Conservation (phyloP, 192 early-diverging fungal genomes). For the Ramicandelaber brevisporus region DNA sequence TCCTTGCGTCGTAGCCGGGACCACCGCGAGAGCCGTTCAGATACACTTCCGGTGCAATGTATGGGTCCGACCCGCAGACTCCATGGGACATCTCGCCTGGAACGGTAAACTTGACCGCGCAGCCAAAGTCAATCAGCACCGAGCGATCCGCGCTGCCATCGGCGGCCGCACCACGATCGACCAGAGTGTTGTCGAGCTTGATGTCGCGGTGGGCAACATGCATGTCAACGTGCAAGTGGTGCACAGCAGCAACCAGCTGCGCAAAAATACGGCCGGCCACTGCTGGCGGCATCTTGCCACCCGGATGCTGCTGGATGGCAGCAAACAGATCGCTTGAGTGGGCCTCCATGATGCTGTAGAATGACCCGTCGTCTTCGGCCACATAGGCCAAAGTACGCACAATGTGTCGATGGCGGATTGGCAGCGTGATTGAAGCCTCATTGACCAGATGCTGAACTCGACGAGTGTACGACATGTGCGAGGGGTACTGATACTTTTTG, state of each 20-base stretch:
- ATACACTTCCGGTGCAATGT: conserved; percentile 82
- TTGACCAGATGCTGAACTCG: conserved; percentile 17
- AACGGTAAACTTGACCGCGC: conserved; percentile 17
- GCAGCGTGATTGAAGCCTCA: conserved; percentile 15
- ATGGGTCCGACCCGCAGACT: conserved; percentile 71
- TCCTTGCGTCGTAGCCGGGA: conserved; percentile 38
- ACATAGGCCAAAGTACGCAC: conserved; percentile 43
- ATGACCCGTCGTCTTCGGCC: conserved; percentile 22
- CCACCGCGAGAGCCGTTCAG: not conserved
- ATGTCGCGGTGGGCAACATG: conserved; percentile 67
- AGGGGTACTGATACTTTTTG: too few species aligned
- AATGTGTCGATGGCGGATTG: conserved; percentile 36
- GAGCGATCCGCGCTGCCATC: not conserved
- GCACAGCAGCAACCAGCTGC: conserved; percentile 44
- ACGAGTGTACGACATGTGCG: too few species aligned
- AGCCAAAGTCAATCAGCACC: conserved; percentile 72
- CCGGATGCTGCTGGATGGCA: conserved; percentile 33
- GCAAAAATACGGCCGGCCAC: conserved; percentile 60
- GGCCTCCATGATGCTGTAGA: conserved; percentile 66
- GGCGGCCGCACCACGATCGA: conserved; percentile 37
- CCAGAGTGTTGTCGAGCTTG: conserved; percentile 77
- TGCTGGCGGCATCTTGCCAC: conserved; percentile 25
- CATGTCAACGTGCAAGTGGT: conserved; percentile 51
- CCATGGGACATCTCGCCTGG: conserved; percentile 25
- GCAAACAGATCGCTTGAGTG: conserved; percentile 58